Evolutionary conservation across 2,329 filamentous ascomycete genomes (phyloP), one percentile per base, ranked within the genome.

Genomic region (Cercospora sp.): DNA sequence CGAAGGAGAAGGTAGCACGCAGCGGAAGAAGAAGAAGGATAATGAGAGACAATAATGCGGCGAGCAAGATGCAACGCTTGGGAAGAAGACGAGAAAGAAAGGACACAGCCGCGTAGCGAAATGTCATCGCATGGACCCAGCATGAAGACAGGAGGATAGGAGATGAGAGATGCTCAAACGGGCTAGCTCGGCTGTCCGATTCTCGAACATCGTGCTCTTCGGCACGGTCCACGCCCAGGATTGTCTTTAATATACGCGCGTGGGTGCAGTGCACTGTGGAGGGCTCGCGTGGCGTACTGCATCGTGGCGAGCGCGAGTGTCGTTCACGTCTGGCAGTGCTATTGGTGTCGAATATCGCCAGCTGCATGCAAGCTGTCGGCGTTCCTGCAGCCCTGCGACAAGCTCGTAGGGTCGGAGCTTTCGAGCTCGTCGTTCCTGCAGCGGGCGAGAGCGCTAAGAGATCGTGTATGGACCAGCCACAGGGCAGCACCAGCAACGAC

Each of bases 41-140:
- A 73, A 73, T 59, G 70, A 74, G 70, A 68, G 71, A 73, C 68
- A 51, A 51, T 3, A 51, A 63, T 58, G 67, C 66, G 68, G 68
- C 69, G 67, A 70, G 67, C 69, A 69, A 69, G 42, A 70, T 58
- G 70, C 72, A 73, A 70, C 70, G 72, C 72, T 72, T 71, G 71
- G 26, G 67, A 71, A 72, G 67, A 68, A 64, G 67, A 69, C 64
- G 72, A 71, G 62, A 58, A 70, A 66, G 68, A 68, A 70, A 71
- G 64, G 64, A 66, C 60, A 70, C 63, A 70, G 59, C 53, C 42
- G 68, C 68, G 59, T 58, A 64, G 69, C 64, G 69, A 72, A 71
- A 71, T 72, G 67, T 71, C 69, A 74, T 67, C 67, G 71, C 71
- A 72, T 72, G 73, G 68, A 67, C 65, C 69, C 68, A 67, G 71